Evolutionary conservation across 2,329 filamentous ascomycete species (phyloP), one percentile per base, ranked within the genome.

Genomic region (Dryadomyces quercivorus): DNA sequence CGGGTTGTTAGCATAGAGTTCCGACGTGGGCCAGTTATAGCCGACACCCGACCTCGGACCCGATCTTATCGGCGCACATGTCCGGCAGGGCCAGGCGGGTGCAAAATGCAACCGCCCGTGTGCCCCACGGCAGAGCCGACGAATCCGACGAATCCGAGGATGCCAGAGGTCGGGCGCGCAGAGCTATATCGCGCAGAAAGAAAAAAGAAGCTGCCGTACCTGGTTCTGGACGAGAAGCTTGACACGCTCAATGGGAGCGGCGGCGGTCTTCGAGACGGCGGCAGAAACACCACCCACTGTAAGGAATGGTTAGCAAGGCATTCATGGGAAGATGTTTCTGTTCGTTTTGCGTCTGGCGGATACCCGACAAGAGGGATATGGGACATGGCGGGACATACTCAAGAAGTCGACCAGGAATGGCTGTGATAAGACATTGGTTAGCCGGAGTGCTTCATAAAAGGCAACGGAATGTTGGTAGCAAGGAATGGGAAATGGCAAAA

Each of bases 161-260:
- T 26, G 42, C 42, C 8, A 44, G 5, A 44, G 42, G 16, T 44
- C 5, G 16, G 26, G 26, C 26, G 26, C 26, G 26, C 26, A 31
- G 26, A 31, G 26, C 26, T 22, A 26, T 31, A 47, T 48, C 16
- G 26, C 22, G 3, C 22, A 36, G 26, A 10, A 21, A 38, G 18
- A 16, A 42, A n/a, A 42, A 42, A 42, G 44, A 40, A 38, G 18
- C 12, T 5, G 51, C 80, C 89, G 65, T 84, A 95, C 91, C 87
- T 98, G 93, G 82, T 98, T 98, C 84, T 98, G 93, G 81, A 98
- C 94, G 72, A 98, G 88, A 72, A 98, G 93, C 91, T 98, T 98
- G 80, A 98, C 86, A 90, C 93, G 93, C 91, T 98, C 93, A 69
- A 98, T 98, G 78, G 93, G 93, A 78, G 93, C 93, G 73, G 93